phyloP scores from a whole-genome alignment of 2,329 filamentous ascomycete genomes.

The Decorospora gaudefroyi region DNA sequence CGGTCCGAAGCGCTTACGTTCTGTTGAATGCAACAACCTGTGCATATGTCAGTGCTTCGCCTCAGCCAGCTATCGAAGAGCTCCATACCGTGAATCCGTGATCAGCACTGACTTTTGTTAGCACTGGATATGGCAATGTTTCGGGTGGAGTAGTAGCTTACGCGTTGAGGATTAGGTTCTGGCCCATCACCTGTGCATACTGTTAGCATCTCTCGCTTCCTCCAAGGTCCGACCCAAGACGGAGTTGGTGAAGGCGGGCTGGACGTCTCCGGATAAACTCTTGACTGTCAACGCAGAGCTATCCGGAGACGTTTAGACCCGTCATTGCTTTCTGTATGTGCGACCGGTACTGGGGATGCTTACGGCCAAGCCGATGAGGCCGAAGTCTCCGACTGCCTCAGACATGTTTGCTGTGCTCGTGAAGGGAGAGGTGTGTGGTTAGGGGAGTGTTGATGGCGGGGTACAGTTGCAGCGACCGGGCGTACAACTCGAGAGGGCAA shows the following conservation, averaged over 20 bases:
- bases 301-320: background rate
- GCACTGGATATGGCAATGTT: constrained; percentile 15
- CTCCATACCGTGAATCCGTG: constrained; percentile 74
- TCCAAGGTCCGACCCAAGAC: too few species aligned
- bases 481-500: constrained; percentile 36
- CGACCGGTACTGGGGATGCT: constrained; percentile 19
- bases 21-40: constrained; percentile 92
- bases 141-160: constrained; percentile 35
- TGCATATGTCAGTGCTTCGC: constrained; percentile 21
- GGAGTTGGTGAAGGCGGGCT: background rate
- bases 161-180: constrained; percentile 62
- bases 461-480: constrained; percentile 39
- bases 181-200: constrained; percentile 51
- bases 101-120: constrained; percentile 51
- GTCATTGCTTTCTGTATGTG: background rate
- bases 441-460: constrained; percentile 26
- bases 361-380: constrained; percentile 59
- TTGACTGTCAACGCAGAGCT: too few species aligned
- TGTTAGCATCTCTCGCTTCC: constrained; percentile 25
- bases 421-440: constrained; percentile 6
- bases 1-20: constrained; percentile 56
- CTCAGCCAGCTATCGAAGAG: constrained; percentile 2
- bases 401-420: constrained; percentile 39
- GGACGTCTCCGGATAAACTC: constrained; percentile 1
- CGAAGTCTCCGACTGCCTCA: constrained; percentile 55